phyloP scores from a whole-genome alignment of 2,329 filamentous ascomycete species.

The Diplodia corticola region DNA sequence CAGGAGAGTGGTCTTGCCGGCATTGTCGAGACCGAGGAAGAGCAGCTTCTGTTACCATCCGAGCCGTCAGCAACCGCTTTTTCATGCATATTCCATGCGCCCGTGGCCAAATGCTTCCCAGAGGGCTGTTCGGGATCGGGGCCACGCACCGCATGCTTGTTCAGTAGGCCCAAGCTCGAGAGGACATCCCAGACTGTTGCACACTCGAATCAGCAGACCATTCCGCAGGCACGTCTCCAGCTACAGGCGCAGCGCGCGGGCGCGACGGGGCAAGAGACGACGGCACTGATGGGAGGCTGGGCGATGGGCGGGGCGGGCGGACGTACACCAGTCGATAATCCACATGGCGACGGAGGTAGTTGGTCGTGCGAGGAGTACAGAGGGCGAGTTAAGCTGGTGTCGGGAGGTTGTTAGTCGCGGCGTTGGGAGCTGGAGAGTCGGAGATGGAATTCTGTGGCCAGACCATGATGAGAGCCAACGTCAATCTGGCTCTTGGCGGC shows the following conservation, averaged over 20 bases:
- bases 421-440: constrained; percentile 16
- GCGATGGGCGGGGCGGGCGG: neutral
- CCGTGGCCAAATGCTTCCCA: neutral
- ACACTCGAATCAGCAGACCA: constrained; percentile 24
- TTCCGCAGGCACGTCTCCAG: neutral
- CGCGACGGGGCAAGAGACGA: constrained; percentile 6
- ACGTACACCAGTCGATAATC: constrained; percentile 79
- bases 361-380: neutral
- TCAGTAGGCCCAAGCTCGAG: constrained; percentile 80
- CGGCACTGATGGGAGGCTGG: constrained; percentile 12
- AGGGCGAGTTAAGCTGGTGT: neutral
- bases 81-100: neutral
- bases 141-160: constrained; percentile 72
- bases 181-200: constrained; percentile 80
- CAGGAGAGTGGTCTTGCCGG: constrained; percentile 88
- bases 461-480: constrained; percentile 21
- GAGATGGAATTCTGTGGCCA: constrained; percentile 17
- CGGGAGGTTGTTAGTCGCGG: constrained; percentile 6
- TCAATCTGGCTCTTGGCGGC: constrained; percentile 24
- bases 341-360: constrained; percentile 64
- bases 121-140: neutral
- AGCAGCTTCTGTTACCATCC: constrained; percentile 31
- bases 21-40: constrained; percentile 90
- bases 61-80: neutral
- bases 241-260: constrained; percentile 6